phyloP scores from a whole-genome alignment of 2,329 filamentous ascomycete genomes.

The Mollisia scopiformis region DNA sequence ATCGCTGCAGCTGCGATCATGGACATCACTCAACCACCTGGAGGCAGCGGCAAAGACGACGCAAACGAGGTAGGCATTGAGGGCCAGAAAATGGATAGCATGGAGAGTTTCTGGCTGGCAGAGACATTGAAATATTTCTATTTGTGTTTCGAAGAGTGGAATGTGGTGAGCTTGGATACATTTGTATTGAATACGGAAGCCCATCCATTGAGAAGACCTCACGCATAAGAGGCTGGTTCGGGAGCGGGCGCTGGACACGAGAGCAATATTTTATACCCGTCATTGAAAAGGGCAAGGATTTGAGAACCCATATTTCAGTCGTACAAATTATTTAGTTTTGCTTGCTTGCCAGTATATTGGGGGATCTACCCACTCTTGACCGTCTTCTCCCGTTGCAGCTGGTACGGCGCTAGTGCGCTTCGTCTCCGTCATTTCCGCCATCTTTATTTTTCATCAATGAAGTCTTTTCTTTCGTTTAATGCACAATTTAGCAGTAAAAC shows the following conservation, averaged over 20 bases:
- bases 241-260: no score
- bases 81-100: constrained; percentile 48
- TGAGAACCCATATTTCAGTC: neutral
- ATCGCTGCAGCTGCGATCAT: constrained; percentile 46
- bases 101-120: constrained; percentile 66
- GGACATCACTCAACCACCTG: constrained; percentile 45
- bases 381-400: neutral
- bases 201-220: constrained; percentile 33
- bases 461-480: no score
- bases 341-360: neutral
- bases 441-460: no score
- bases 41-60: constrained; percentile 38
- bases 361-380: neutral
- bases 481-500: no score
- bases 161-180: constrained; percentile 60
- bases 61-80: constrained; percentile 5
- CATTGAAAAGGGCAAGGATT: neutral
- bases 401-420: neutral
- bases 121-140: constrained; percentile 69
- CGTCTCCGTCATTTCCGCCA: no score
- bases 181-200: constrained; percentile 51
- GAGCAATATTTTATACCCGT: neutral
- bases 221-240: neutral
- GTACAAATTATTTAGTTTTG: neutral
- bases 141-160: constrained; percentile 52